Conservation (phyloP, 140 eudicot genomes). For the Oenanthe javanica region DNA sequence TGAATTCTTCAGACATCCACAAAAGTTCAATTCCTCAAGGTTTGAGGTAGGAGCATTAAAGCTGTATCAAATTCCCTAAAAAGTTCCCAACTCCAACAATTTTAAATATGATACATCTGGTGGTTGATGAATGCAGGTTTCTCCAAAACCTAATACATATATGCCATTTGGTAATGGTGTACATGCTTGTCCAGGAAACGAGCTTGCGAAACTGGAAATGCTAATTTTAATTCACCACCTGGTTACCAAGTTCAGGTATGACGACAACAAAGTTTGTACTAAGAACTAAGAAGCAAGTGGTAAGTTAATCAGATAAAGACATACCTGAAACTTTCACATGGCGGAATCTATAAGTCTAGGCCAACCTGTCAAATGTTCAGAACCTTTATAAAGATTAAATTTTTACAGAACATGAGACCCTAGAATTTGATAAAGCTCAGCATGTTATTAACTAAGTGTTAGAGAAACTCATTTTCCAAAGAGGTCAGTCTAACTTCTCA, state of each 20-base stretch:
- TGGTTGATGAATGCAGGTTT: constrained; percentile 35
- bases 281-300: not conserved
- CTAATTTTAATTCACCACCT: constrained; percentile 77
- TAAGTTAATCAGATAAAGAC: not conserved
- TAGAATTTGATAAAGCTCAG: not conserved
- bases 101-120: constrained; percentile 4
- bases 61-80: not conserved
- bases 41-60: constrained; percentile 51
- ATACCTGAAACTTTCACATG: not conserved
- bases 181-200: constrained; percentile 96
- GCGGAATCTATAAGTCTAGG: not conserved
- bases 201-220: constrained; percentile 81
- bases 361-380: not conserved
- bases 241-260: constrained; percentile 70
- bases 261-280: not conserved
- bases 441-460: not conserved
- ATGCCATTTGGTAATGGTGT: constrained; percentile 86
- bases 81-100: not conserved
- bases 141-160: constrained; percentile 76
- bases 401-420: constrained; percentile 3
- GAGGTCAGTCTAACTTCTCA: not conserved
- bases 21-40: constrained; percentile 65
- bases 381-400: not conserved
- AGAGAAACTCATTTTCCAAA: not conserved
- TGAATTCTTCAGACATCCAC: constrained; percentile 59